Evolutionary conservation across 495 filamentous ascomycete species (phyloP), one percentile per base, ranked within the genome.

Genomic region (Neurospora terricola): DNA sequence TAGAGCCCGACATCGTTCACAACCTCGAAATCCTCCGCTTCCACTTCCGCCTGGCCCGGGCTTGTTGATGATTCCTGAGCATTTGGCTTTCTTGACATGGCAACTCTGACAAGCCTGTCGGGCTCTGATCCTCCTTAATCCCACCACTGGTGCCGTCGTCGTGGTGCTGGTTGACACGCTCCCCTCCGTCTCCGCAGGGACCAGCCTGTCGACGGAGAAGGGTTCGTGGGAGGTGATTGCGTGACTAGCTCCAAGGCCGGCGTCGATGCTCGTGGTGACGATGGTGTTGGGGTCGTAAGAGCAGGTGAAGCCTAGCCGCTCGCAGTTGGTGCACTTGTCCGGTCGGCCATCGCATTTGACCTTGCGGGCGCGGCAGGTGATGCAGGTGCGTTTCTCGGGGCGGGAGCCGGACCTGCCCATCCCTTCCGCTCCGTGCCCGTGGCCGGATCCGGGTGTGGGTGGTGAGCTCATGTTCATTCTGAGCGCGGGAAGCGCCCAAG

Each of bases 271-370:
- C n/a, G 37, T 54, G 38, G 42, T 77, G 40, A 77, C 72, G 71
- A 73, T 74, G 43, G 72, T 73, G 68, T 69, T 74, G 69, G 84
- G 83, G 72, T 85, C 82, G 72, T 85, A 86, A n/a, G 83, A 83
- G 70, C 84, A 86, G 43, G 78, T 78, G 71, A 86, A 85, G 42
- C 83, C 83, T 12, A 86, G 80, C 11, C 84, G 84, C 70, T 86
- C 83, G 76, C 84, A 86, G 77, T 85, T 86, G 74, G 81, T 80
- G 73, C 84, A 86, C 70, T 81, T 76, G 21, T 78, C 79, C 16
- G 80, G 83, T 0, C 81, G 81, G 12, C 84, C 84, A 70, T 86
- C 84, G 76, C 84, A 86, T 34, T 84, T 83, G 18, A 86, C 84
- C 77, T 86, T 86, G 73, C 84, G 83, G 37, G 81, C 80, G 14